Conservation (phyloP, 1,139 yeast genomes). For the Geotrichum aggregatum region DNA sequence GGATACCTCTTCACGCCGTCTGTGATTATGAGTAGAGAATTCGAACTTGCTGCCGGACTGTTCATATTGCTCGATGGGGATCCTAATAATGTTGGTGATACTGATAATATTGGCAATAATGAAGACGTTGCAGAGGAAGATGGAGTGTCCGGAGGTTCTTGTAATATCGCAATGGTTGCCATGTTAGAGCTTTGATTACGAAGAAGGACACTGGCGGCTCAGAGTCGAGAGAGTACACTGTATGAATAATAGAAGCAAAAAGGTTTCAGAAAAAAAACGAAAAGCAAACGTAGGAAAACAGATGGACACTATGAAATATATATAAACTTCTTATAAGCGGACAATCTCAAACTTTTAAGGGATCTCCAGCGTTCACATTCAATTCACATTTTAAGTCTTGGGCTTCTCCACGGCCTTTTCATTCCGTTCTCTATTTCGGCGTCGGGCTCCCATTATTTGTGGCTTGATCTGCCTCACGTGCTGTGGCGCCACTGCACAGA, state of each 20-base stretch:
- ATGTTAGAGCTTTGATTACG: neutral
- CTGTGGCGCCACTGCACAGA: conserved; percentile 5
- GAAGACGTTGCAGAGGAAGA: neutral
- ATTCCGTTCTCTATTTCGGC: neutral
- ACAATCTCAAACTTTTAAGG: too few species aligned
- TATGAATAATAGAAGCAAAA: too few species aligned
- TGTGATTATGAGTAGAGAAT: neutral
- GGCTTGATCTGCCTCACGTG: conserved; percentile 6
- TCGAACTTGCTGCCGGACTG: too few species aligned
- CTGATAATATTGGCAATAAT: neutral
- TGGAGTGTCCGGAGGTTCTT: neutral
- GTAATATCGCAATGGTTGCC: neutral
- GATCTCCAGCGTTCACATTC: too few species aligned
- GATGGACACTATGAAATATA: neutral
- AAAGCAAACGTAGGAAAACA: neutral
- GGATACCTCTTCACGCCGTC: conserved; percentile 3
- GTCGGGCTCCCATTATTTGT: too few species aligned
- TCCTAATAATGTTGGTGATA: neutral
- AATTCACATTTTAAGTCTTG: too few species aligned
- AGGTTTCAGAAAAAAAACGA: too few species aligned
- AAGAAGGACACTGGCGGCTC: neutral
- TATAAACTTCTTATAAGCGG: neutral
- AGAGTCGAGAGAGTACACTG: too few species aligned
- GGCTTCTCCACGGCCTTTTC: too few species aligned
- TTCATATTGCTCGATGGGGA: neutral